These are phyloP conservation scores for Fusarium sp. DNA, from an alignment of 2,329 filamentous ascomycete species.

Conservation along the genomic window DNA sequence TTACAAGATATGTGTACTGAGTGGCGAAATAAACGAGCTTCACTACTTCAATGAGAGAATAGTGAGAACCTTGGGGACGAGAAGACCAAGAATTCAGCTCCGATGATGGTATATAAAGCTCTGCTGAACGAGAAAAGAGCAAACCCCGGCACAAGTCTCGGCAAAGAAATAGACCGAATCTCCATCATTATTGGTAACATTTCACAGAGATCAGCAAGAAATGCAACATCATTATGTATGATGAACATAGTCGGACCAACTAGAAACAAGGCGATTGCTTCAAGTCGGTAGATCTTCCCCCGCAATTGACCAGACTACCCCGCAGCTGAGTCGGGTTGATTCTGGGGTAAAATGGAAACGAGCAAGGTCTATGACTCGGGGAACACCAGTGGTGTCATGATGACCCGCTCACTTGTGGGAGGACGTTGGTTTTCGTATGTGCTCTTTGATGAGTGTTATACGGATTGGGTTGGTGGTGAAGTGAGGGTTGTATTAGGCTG, in stretches of 20 bases:
- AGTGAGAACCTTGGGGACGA: rapidly evolving
- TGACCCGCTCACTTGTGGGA: background rate
- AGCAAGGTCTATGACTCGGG: conserved; percentile 1
- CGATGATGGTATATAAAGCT: background rate
- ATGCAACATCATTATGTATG: conserved; percentile 1
- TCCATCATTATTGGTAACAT: background rate
- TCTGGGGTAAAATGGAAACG: background rate
- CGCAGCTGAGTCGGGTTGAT: background rate
- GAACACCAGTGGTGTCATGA: background rate
- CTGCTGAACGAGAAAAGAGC: background rate
- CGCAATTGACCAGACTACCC: conserved; percentile 9
- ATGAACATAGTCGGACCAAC: background rate
- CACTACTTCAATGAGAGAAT: background rate
- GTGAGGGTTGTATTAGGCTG: background rate
- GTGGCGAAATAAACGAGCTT: background rate
- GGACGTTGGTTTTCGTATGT: background rate
- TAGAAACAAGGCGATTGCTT: background rate
- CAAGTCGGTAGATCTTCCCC: conserved; percentile 3
- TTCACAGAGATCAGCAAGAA: background rate
- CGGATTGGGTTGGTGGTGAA: background rate
- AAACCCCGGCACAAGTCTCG: background rate
- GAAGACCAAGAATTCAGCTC: background rate
- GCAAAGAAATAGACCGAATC: conserved; percentile 3
- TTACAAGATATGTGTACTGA: background rate
- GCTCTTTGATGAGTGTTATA: background rate